Conservation (phyloP, 2,329 filamentous ascomycete genomes). For the Monilinia polystroma region DNA sequence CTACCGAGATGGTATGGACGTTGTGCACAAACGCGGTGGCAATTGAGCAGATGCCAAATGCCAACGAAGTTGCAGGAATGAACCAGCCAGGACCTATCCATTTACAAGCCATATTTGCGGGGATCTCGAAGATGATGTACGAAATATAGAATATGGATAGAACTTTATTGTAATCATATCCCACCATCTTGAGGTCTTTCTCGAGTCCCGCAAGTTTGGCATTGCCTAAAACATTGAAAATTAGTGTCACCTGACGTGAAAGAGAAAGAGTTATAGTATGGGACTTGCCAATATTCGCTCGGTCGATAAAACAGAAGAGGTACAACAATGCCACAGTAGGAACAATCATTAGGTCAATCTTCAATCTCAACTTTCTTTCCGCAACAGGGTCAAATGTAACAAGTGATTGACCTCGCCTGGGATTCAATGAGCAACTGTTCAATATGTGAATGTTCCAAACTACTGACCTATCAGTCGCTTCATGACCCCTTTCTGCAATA, state of each 20-base stretch:
- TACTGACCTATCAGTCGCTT: constrained; percentile 36
- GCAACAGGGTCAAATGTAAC: constrained; percentile 52
- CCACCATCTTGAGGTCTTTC: constrained; percentile 56
- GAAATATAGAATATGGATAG: constrained; percentile 70
- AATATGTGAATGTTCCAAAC: background rate
- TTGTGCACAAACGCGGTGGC: constrained; percentile 64
- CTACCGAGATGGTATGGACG: constrained; percentile 47
- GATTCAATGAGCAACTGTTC: constrained; percentile 44
- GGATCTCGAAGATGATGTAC: constrained; percentile 71
- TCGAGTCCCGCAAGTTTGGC: constrained; percentile 65
- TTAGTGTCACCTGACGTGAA: background rate
- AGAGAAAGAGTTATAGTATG: background rate
- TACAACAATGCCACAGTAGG: constrained; percentile 67
- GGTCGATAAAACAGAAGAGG: constrained; percentile 72
- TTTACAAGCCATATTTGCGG: constrained; percentile 67
- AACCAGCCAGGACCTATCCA: constrained; percentile 71
- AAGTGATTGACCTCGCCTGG: constrained; percentile 13
- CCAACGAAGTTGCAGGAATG: constrained; percentile 59
- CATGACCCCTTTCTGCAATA: constrained; percentile 35
- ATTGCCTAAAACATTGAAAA: constrained; percentile 52
- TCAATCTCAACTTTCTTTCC: constrained; percentile 57
- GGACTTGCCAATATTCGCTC: constrained; percentile 67
- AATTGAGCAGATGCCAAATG: constrained; percentile 63
- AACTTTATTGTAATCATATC: constrained; percentile 68
- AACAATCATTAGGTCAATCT: constrained; percentile 65